These are phyloP conservation scores for Dryas octopetala DNA, from an alignment of 306 rosid species.

Conservation along the genomic window DNA sequence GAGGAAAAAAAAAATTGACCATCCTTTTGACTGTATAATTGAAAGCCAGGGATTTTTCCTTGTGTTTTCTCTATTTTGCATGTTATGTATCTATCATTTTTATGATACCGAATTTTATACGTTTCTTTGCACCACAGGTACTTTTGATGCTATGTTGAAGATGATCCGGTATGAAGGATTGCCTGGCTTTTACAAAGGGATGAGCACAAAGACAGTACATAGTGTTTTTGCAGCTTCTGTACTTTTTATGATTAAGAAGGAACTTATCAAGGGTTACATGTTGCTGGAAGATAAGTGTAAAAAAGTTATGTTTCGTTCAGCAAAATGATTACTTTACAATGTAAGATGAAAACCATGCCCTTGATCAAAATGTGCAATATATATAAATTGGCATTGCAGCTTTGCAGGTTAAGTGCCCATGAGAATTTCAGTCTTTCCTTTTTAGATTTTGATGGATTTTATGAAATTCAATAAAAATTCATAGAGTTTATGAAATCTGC, in stretches of 20 bases:
- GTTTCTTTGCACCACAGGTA: conserved; percentile 42
- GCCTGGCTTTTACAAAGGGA: conserved; percentile 64
- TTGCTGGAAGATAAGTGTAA: conserved; percentile 38
- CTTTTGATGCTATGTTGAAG: conserved; percentile 70
- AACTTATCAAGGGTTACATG: conserved; percentile 63
- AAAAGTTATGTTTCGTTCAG: background rate
- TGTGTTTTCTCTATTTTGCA: background rate
- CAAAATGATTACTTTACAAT: conserved; percentile 18
- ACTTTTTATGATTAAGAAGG: conserved; percentile 81
- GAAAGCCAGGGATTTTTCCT: background rate
- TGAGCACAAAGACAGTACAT: conserved; percentile 84
- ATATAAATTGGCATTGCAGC: background rate
- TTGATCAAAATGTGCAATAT: background rate
- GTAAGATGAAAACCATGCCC: conserved; percentile 4
- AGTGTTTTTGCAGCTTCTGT: conserved; percentile 90
- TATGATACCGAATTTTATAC: background rate
- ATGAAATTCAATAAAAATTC: too few relatives aligned
- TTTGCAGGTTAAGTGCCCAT: too few relatives aligned
- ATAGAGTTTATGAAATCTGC: too few relatives aligned
- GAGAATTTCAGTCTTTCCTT: too few relatives aligned
- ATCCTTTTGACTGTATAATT: background rate
- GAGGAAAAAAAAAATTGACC: background rate
- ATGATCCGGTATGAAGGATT: conserved; percentile 79
- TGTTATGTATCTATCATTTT: conserved; percentile 2
- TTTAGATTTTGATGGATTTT: too few relatives aligned